Evolutionary conservation across 2,329 filamentous ascomycete species (phyloP), one percentile per base, ranked within the genome.

Genomic region (Pseudofabraea citricarpa): DNA sequence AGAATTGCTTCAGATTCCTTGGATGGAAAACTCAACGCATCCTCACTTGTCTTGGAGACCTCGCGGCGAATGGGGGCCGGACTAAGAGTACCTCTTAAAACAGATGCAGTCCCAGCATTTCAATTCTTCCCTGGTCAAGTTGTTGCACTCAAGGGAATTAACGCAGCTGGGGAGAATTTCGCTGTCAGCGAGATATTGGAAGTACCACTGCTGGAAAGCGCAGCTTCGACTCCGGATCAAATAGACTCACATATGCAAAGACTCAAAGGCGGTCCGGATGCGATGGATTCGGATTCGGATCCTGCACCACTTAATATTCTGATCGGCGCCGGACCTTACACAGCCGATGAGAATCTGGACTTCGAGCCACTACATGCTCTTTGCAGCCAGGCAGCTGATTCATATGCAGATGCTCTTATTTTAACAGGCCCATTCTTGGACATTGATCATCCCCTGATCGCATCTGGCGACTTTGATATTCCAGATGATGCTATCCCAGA

Each of bases 61-160:
- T 95, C 90, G 19, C 75, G 91, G 53, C 76, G 87, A 22, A 87
- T 81, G 55, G 93, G 93, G 26, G 87, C 85, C 51, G 93, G 90
- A 4, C 70, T 87, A 45, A 79, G 93, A 45, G 79, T 96, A 22
- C 87, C 89, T 4, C 66, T 98, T 15, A 87, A 88, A 51, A 70
- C 96, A 45, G 77, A 85, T 47, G 75, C 75, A 2, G 63, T 95
- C 1, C 68, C 73, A 51, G 76, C 66, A 2, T 93, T 85, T 66
- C 85, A 88, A 60, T 88, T 97, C 69, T 97, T 97, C 61, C 93
- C 91, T 0, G 93, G 93, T 5, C 90, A 97, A 61, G 89, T 97
- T 41, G 88, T 95, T 22, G 93, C 91, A 6, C 67, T 97, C 21
- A 77, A 77, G 48, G 93, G 93, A 6, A 89, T 82, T 55, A 98